phyloP scores from a whole-genome alignment of 2,329 filamentous ascomycete species.

The Cladosporium cucumerinum region DNA sequence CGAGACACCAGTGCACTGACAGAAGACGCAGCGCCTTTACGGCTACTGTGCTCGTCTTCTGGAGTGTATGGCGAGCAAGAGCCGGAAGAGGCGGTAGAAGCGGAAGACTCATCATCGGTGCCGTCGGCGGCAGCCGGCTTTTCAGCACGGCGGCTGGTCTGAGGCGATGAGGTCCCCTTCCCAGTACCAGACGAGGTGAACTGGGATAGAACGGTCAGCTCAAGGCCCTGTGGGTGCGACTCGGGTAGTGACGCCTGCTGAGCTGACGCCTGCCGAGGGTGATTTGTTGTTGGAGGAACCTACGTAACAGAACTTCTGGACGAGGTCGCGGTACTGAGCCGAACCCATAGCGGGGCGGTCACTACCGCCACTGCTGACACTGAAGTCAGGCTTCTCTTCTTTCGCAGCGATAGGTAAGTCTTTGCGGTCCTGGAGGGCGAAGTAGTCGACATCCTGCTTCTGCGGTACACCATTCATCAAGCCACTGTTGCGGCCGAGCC shows the following conservation, averaged over 20 bases:
- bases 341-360: slow-evolving; percentile 73
- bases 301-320: slow-evolving; percentile 99
- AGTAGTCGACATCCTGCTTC: slow-evolving; percentile 40
- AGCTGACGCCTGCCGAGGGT: slow-evolving; percentile 11
- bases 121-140: slow-evolving; percentile 23
- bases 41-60: slow-evolving; percentile 30
- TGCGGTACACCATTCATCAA: slow-evolving; percentile 36
- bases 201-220: slow-evolving; percentile 34
- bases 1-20: slow-evolving; percentile 30
- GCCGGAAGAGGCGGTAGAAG: slow-evolving; percentile 26
- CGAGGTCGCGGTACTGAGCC: slow-evolving; percentile 89
- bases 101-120: slow-evolving; percentile 16
- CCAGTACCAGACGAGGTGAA: slow-evolving; percentile 33
- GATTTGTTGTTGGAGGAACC: slow-evolving; percentile 52
- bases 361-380: slow-evolving; percentile 41
- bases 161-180: slow-evolving; percentile 22
- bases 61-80: slow-evolving; percentile 26
- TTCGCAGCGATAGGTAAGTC: slow-evolving; percentile 26
- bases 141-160: slow-evolving; percentile 1
- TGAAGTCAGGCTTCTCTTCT: slow-evolving; percentile 44
- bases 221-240: slow-evolving; percentile 15
- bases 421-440: slow-evolving; percentile 36
- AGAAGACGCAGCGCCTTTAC: slow-evolving; percentile 20
- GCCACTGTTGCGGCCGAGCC: slow-evolving; percentile 55
- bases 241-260: slow-evolving; percentile 20